Percentiles rank a stretch among this genome's conserved stretches.
These are phyloP conservation scores for Hemerocallis citrina DNA, from an alignment of 106 monocot genomes.

Conservation along the genomic window DNA sequence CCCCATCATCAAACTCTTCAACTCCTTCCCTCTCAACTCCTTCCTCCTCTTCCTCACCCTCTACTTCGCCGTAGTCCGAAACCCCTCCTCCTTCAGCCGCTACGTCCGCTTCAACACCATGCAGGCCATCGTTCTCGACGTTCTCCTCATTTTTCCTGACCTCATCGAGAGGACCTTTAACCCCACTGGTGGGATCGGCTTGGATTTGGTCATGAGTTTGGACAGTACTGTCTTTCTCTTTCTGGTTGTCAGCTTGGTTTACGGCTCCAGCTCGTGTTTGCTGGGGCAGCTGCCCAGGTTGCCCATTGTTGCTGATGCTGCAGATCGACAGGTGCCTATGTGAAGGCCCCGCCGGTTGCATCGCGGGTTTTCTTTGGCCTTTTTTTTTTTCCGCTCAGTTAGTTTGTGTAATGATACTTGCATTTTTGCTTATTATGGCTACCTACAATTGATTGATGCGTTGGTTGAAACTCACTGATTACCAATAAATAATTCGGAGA, in stretches of 20 bases:
- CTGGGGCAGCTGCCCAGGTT: constrained; percentile 66
- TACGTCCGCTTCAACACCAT: constrained; percentile 96
- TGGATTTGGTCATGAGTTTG: constrained; percentile 62
- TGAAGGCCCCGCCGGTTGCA: constrained; percentile 22
- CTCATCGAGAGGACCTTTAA: constrained; percentile 57
- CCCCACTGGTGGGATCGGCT: constrained; percentile 40
- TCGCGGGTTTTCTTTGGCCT: neutral
- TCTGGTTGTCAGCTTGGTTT: constrained; percentile 58
- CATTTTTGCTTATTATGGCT: too few species aligned
- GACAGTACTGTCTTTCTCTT: constrained; percentile 89
- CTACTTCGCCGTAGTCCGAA: constrained; percentile 91
- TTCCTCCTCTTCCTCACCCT: constrained; percentile 79
- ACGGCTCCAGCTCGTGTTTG: constrained; percentile 65
- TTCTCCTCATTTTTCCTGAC: constrained; percentile 94
- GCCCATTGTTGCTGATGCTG: constrained; percentile 88
- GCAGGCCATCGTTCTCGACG: constrained; percentile 92
- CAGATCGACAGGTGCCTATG: constrained; percentile 83
- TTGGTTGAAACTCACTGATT: too few species aligned
- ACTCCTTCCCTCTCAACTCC: constrained; percentile 60
- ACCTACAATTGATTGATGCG: too few species aligned
- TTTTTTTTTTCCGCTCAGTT: neutral
- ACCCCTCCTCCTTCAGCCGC: constrained; percentile 66
- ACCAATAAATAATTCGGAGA: too few species aligned
- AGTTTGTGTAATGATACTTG: too few species aligned
- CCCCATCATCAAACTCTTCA: constrained; percentile 70